Evolutionary conservation across 768 basidiomycete species (phyloP).

Genomic region (Amyloporia xantha): DNA sequence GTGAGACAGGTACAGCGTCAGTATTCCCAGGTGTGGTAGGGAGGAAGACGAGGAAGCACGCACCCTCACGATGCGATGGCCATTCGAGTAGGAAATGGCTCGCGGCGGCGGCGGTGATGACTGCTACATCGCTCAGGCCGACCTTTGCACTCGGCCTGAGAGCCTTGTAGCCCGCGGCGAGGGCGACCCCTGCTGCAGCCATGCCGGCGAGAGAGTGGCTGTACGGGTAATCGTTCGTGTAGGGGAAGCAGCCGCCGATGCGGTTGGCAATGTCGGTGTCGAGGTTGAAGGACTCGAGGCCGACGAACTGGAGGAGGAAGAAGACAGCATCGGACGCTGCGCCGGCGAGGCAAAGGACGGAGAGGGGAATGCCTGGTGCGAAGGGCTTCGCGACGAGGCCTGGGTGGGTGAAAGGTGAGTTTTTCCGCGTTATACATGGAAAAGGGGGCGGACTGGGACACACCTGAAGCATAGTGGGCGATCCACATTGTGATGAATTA

Average conservation of each 20-base stretch:
- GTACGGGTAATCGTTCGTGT: slow-evolving; percentile 27
- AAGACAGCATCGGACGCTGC: slow-evolving; percentile 22
- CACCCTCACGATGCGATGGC: slow-evolving; percentile 23
- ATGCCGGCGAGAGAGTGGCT: slow-evolving; percentile 26
- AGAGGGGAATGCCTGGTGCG: slow-evolving; percentile 22
- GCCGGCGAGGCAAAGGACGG: slow-evolving; percentile 22
- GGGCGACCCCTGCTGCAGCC: slow-evolving; percentile 14
- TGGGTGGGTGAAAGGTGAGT: not conserved
- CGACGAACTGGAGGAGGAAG: slow-evolving; percentile 23
- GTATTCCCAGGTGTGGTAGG: not conserved
- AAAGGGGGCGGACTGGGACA: not conserved
- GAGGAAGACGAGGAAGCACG: not conserved
- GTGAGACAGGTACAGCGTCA: not conserved
- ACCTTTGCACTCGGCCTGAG: slow-evolving; percentile 14
- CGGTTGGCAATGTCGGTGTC: slow-evolving; percentile 12
- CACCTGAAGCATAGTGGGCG: slow-evolving; percentile 15
- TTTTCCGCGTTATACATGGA: not conserved
- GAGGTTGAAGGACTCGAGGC: slow-evolving; percentile 23
- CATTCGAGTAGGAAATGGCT: slow-evolving; percentile 27
- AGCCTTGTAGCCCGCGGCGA: slow-evolving; percentile 17
- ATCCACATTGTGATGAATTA: slow-evolving; percentile 11
- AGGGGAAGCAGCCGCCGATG: slow-evolving; percentile 28
- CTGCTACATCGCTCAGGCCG: slow-evolving; percentile 13
- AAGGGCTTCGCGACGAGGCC: slow-evolving; percentile 24
- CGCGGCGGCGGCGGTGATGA: slow-evolving; percentile 15